phyloP scores from a whole-genome alignment of 805 yeast species.

The Saccharomycopsis guyanensis region DNA sequence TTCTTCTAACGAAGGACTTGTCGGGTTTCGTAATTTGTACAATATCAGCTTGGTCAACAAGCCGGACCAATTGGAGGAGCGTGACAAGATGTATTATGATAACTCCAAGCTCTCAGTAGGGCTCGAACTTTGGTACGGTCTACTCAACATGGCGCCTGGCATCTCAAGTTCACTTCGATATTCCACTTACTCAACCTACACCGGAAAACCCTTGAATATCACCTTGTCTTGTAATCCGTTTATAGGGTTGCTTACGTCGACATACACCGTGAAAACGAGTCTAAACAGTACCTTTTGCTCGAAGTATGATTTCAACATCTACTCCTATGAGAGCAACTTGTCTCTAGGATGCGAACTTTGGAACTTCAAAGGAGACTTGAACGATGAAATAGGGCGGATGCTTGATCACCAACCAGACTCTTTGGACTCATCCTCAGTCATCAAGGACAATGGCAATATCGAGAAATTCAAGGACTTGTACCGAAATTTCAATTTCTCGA shows the following conservation, averaged over 20 bases:
- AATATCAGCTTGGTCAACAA: constrained; percentile 38
- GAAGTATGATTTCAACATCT: constrained; percentile 80
- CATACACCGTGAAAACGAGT: constrained; percentile 79
- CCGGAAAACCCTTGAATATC: constrained; percentile 85
- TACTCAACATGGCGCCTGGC: constrained; percentile 80
- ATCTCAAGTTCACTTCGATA: constrained; percentile 79
- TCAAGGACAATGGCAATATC: constrained; percentile 7
- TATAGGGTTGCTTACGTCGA: constrained; percentile 80
- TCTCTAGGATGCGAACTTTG: constrained; percentile 83
- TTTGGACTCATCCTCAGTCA: background rate
- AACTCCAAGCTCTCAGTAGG: constrained; percentile 70
- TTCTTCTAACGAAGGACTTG: constrained; percentile 73
- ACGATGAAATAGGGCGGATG: constrained; percentile 16
- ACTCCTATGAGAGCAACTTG: constrained; percentile 82
- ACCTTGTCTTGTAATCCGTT: constrained; percentile 84
- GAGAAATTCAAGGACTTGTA: constrained; percentile 17
- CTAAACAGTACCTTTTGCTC: constrained; percentile 71
- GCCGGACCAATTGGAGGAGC: background rate
- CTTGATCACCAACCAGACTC: constrained; percentile 27
- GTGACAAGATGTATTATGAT: constrained; percentile 38
- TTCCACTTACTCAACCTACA: constrained; percentile 74
- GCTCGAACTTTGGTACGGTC: constrained; percentile 83
- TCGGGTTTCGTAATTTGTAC: constrained; percentile 76
- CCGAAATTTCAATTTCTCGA: constrained; percentile 38
- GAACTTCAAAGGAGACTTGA: constrained; percentile 27